Evolutionary conservation across 73 alveolate species (phyloP).

Genomic region (Diophrys sp.): DNA sequence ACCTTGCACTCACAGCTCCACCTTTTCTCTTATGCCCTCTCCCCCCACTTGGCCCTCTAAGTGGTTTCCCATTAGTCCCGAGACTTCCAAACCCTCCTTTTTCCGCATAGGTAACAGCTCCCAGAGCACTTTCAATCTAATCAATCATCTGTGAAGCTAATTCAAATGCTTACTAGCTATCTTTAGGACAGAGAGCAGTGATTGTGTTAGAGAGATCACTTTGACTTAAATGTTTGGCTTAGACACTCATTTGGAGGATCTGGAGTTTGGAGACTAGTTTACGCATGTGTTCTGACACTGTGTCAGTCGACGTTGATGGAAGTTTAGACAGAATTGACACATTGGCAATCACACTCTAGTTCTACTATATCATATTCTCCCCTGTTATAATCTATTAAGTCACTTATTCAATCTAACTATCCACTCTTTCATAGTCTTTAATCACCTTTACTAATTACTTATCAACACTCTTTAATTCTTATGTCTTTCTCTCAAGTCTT

Average conservation of each 20-base stretch:
- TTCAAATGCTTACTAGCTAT: not conserved
- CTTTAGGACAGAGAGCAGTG: not conserved
- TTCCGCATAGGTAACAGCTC: not conserved
- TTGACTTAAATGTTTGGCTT: not conserved
- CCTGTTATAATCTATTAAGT: not conserved
- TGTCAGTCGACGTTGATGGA: not conserved
- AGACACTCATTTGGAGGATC: not conserved
- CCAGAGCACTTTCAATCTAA: not conserved
- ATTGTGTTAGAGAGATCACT: not conserved
- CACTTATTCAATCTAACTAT: not conserved
- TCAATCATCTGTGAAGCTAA: not conserved
- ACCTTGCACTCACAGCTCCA: not conserved
- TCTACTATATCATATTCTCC: not conserved
- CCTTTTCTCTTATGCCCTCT: not conserved
- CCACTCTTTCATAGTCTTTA: not conserved
- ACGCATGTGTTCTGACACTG: not conserved
- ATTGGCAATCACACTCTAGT: not conserved
- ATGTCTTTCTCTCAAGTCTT: no score
- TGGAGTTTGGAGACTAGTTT: not conserved
- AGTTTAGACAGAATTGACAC: not conserved
- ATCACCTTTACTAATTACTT: not conserved
- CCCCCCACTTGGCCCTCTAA: not conserved
- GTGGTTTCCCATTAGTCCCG: not conserved
- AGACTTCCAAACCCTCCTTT: not conserved
- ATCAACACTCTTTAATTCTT: not conserved